These are phyloP conservation scores for Pythium coloratum DNA, from an alignment of 352 stramenopile species.

Conservation along the genomic window DNA sequence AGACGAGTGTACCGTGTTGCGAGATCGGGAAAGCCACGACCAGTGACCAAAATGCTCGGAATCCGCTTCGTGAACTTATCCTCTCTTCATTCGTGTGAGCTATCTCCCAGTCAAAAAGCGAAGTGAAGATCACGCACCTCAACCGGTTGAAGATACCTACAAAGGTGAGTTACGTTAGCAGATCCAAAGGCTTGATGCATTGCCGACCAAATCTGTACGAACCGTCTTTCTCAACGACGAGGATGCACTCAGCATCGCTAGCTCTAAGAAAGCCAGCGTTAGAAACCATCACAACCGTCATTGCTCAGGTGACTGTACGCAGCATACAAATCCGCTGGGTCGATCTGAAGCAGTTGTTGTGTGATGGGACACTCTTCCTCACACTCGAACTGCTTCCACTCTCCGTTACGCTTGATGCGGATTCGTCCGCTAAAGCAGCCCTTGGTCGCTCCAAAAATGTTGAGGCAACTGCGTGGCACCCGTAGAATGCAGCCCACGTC, in stretches of 20 bases:
- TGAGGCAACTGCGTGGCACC: constrained; percentile 66
- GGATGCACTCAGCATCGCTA: constrained; percentile 83
- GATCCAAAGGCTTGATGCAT: not conserved
- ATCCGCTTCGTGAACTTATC: constrained; percentile 85
- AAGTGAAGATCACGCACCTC: constrained; percentile 36
- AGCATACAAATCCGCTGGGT: constrained; percentile 47
- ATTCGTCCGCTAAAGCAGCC: constrained; percentile 68
- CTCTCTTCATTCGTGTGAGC: constrained; percentile 40
- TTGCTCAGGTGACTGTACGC: too few species aligned
- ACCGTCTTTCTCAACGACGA: constrained; percentile 97
- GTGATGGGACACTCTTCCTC: constrained; percentile 78
- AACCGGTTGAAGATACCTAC: constrained; percentile 94
- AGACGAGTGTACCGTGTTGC: constrained; percentile 64
- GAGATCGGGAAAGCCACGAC: constrained; percentile 94
- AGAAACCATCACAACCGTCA: not conserved
- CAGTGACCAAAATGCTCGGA: constrained; percentile 93
- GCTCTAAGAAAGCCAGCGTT: constrained; percentile 29
- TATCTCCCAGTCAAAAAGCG: not conserved
- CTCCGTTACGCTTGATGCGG: constrained; percentile 44
- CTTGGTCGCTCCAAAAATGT: constrained; percentile 85
- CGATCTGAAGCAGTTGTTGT: constrained; percentile 62
- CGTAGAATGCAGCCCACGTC: constrained; percentile 72
- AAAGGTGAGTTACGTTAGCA: constrained; percentile 40
- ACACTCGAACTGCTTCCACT: constrained; percentile 57
- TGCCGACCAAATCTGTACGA: not conserved